phyloP scores from a whole-genome alignment of 805 yeast genomes.

The Ogataea zsoltii region DNA sequence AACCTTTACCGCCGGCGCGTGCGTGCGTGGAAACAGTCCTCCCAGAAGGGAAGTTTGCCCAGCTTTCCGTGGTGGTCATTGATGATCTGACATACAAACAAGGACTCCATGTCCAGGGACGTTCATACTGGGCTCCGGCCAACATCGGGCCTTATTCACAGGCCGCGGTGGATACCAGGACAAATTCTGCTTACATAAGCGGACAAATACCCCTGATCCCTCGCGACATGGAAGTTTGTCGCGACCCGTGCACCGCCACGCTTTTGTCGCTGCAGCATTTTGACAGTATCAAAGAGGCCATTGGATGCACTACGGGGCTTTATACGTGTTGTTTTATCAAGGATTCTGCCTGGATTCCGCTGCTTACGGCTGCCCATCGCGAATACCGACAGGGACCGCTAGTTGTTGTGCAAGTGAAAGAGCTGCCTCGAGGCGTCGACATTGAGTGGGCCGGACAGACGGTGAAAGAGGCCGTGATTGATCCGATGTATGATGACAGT shows the following conservation, averaged over 20 bases:
- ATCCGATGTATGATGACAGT: slow-evolving; percentile 31
- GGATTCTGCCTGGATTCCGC: slow-evolving; percentile 27
- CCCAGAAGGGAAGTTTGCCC: slow-evolving; percentile 41
- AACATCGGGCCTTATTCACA: slow-evolving; percentile 98
- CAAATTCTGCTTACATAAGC: slow-evolving; percentile 61
- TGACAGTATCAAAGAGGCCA: slow-evolving; percentile 56
- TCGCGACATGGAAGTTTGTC: slow-evolving; percentile 54
- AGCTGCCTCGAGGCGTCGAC: slow-evolving; percentile 61
- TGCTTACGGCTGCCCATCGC: slow-evolving; percentile 46
- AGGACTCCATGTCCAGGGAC: slow-evolving; percentile 89
- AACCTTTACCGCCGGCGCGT: slow-evolving; percentile 83
- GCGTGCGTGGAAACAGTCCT: slow-evolving; percentile 72
- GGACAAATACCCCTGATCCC: slow-evolving; percentile 94
- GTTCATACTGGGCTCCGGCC: slow-evolving; percentile 98
- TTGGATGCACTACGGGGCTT: slow-evolving; percentile 46
- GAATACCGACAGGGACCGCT: slow-evolving; percentile 38
- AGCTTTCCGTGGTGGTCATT: slow-evolving; percentile 61
- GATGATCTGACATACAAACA: slow-evolving; percentile 39
- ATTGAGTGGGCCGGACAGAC: slow-evolving; percentile 78
- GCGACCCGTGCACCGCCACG: slow-evolving; percentile 37
- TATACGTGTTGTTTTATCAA: slow-evolving; percentile 59
- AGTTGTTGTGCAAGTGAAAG: slow-evolving; percentile 54
- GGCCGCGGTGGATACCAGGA: slow-evolving; percentile 53
- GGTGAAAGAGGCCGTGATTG: slow-evolving; percentile 42
- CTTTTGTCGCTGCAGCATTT: slow-evolving; percentile 75